Base-by-base conservation (phyloP, 192 early-diverging fungal genomes). In the Coemansia sp. region DNA sequence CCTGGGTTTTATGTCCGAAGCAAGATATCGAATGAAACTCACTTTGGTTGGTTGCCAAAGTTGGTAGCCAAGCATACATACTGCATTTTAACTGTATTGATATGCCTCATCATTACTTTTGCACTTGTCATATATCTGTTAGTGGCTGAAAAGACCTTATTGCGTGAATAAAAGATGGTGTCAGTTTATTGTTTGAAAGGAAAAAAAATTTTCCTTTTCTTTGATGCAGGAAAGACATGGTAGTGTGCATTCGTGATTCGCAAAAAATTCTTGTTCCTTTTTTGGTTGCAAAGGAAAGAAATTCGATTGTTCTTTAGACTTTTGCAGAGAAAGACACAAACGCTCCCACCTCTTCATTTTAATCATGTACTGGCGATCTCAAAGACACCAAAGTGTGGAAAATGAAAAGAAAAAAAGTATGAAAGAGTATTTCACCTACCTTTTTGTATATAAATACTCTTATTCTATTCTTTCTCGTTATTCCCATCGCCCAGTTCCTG, bases 71-170 rank as follows among this genome's bases (percentile, higher is more conserved):
- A 61, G 33, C 34, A 61, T 36, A 36, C 58, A 7, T 38, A 33
- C 34, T 38, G 34, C 8, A 5, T 61, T 20, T 10, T 61, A 1
- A 16, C 58, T 1, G 12, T 61, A 9, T 2, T 61, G 16, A 2
- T 61, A n/a, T 61, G 58, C 11, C 18, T n/a, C 8, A 38, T 61
- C 58, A 61, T 36, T 9, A 61, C 58, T 3, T 9, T 61, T 11
- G 58, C n/a, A 38, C 58, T 61, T 38, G 58, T 61, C 16, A 61
- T 61, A 15, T 61, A 61, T 36, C 6, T 61, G 16, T 1, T 61
- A 20, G 36, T 61, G 7, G 58, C 31, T 7, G 58, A 61, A 7
- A 12, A 61, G 36, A 38, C 10, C 10, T 38, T 38, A 38, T 38
- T 38, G 24, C 22, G 24, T 27, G 50, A 57, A 57, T 57, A 57